Evolutionary conservation across 1,139 yeast genomes (phyloP).

Genomic region (Blastobotrys serpentis): DNA sequence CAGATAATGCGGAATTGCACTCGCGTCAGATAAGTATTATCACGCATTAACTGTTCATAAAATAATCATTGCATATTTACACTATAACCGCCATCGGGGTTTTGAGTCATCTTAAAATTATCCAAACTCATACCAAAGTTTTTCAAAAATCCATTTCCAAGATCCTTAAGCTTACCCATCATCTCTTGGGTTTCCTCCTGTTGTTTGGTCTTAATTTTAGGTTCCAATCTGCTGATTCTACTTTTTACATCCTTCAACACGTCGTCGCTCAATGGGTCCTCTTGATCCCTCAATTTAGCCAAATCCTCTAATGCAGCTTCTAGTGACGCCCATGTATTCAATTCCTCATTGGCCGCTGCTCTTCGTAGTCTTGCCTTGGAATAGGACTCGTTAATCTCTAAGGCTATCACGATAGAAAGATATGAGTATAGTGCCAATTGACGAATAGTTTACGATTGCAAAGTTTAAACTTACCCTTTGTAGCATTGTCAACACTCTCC

Average conservation of each 20-base stretch:
- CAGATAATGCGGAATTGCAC: too few relatives aligned
- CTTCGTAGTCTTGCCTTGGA: slow-evolving; percentile 68
- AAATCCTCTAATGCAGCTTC: slow-evolving; percentile 32
- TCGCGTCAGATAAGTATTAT: too few relatives aligned
- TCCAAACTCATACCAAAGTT: slow-evolving; percentile 36
- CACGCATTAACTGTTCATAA: background rate
- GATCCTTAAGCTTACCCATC: slow-evolving; percentile 34
- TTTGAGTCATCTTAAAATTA: slow-evolving; percentile 33
- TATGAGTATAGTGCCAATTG: background rate
- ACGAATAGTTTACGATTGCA: too few relatives aligned
- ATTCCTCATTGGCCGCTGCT: slow-evolving; percentile 56
- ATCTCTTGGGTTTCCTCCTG: slow-evolving; percentile 32
- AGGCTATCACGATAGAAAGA: slow-evolving; percentile 40
- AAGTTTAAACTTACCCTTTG: slow-evolving; percentile 38
- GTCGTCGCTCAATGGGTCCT: slow-evolving; percentile 8
- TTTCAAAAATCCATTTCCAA: slow-evolving; percentile 33
- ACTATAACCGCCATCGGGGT: slow-evolving; percentile 32
- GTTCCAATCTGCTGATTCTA: slow-evolving; percentile 15
- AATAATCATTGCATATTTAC: slow-evolving; percentile 20
- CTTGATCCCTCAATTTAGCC: slow-evolving; percentile 17
- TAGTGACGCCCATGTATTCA: slow-evolving; percentile 32
- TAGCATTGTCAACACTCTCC: slow-evolving; percentile 64
- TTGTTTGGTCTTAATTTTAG: slow-evolving; percentile 28
- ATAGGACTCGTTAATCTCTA: slow-evolving; percentile 56
- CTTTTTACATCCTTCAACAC: slow-evolving; percentile 10